Evolutionary conservation across 2,329 filamentous ascomycete species (phyloP).

Genomic region (Chrysosporium queenslandicum): DNA sequence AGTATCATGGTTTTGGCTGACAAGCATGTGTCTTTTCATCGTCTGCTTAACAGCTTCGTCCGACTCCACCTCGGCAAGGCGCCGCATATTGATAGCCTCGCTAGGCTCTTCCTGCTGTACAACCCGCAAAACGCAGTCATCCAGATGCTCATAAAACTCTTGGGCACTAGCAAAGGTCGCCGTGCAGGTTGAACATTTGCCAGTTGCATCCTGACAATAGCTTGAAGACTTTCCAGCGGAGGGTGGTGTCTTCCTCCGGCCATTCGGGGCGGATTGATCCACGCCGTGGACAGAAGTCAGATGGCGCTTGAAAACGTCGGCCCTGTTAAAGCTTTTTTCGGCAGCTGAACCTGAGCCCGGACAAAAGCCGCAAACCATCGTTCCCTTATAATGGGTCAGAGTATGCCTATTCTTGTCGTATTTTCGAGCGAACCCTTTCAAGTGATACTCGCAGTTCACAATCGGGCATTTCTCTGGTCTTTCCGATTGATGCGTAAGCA

Average conservation of each 20-base stretch:
- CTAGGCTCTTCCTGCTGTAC: conserved; percentile 51
- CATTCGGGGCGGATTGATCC: conserved; percentile 86
- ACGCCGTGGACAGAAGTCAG: conserved; percentile 83
- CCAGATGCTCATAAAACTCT: conserved; percentile 95
- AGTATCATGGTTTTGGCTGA: conserved; percentile 40
- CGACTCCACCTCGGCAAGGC: conserved; percentile 49
- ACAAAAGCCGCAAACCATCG: conserved; percentile 93
- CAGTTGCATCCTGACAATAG: conserved; percentile 66
- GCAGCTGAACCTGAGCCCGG: conserved; percentile 77
- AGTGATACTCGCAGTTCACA: conserved; percentile 79
- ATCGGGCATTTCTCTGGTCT: conserved; percentile 92
- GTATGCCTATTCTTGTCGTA: conserved; percentile 96
- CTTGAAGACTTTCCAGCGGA: conserved; percentile 51
- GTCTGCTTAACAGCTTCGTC: conserved; percentile 49
- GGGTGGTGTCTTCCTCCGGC: conserved; percentile 59
- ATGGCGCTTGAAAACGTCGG: conserved; percentile 92
- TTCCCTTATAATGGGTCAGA: conserved; percentile 91
- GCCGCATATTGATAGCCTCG: conserved; percentile 48
- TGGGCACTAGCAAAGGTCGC: conserved; percentile 75
- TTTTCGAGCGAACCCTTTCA: conserved; percentile 86
- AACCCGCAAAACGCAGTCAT: conserved; percentile 56
- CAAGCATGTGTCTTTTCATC: conserved; percentile 48
- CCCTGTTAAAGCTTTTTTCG: conserved; percentile 92
- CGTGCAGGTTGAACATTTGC: conserved; percentile 86
- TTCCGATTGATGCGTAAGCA: conserved; percentile 86